phyloP scores from a whole-genome alignment of 2,329 filamentous ascomycete genomes.

The Cercospora sp. region DNA sequence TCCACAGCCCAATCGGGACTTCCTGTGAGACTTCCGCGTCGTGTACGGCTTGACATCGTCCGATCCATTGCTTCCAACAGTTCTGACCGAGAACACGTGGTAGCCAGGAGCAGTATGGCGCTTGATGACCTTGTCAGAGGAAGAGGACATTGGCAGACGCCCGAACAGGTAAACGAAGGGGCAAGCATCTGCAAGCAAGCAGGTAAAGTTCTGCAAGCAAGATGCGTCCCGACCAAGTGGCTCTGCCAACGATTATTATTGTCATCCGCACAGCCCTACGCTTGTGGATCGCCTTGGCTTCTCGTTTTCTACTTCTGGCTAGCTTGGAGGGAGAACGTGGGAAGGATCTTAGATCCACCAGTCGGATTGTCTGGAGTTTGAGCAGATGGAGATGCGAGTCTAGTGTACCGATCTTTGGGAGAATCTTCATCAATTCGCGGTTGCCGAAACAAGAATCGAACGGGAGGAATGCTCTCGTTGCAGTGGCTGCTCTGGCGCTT shows the following conservation, averaged over 20 bases:
- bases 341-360: constrained; percentile 5
- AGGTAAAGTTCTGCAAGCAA: not conserved
- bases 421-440: not conserved
- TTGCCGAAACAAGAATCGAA: constrained; percentile 1
- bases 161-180: constrained; percentile 11
- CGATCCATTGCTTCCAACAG: not conserved
- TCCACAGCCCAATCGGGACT: constrained; percentile 23
- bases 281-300: not conserved
- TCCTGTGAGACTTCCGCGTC: constrained; percentile 17
- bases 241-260: constrained; percentile 8
- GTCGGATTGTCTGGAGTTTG: not conserved
- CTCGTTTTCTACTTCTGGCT: constrained; percentile 12
- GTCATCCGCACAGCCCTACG: constrained; percentile 3
- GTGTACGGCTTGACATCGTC: constrained; percentile 14
- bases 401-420: not conserved
- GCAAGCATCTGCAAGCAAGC: constrained; percentile 9
- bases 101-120: constrained; percentile 8
- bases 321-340: not conserved
- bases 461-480: not conserved
- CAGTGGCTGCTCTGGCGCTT: not conserved
- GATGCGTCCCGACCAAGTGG: not conserved
- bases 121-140: constrained; percentile 10
- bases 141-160: constrained; percentile 9
- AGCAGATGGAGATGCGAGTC: not conserved
- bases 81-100: constrained; percentile 18